Conservation (phyloP, 306 rosid species). For the Rosa chinensis region DNA sequence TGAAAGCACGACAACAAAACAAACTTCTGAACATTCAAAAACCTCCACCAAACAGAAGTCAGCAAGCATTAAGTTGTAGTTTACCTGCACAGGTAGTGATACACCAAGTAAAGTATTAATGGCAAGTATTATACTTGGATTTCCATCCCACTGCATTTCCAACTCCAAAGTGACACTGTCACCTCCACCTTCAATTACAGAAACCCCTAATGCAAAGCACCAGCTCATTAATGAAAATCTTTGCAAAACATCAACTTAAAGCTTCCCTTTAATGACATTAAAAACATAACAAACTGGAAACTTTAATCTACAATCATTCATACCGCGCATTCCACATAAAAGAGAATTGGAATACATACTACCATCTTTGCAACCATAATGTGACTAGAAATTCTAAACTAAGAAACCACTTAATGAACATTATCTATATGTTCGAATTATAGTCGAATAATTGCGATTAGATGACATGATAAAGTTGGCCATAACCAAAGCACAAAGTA, state of each 20-base stretch:
- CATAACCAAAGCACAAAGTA: background rate
- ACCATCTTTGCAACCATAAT: background rate
- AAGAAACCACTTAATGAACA: background rate
- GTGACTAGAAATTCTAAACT: background rate
- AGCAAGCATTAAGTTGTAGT: constrained; percentile 11
- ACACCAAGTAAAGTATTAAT: constrained; percentile 84
- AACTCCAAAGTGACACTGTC: constrained; percentile 83
- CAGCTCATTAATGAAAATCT: constrained; percentile 24
- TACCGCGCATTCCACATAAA: background rate
- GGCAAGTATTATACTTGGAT: constrained; percentile 84
- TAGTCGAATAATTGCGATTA: background rate
- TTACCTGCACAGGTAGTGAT: constrained; percentile 88
- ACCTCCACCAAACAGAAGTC: background rate
- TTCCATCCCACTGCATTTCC: constrained; percentile 99
- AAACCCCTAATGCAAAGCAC: constrained; percentile 56
- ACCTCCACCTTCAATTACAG: constrained; percentile 72
- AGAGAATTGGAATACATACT: background rate
- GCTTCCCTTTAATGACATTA: background rate
- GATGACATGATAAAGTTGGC: background rate
- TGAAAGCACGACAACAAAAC: background rate
- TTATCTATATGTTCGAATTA: background rate
- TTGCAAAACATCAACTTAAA: background rate
- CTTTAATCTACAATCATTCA: background rate
- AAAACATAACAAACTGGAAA: background rate
- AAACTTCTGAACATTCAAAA: background rate